Percentiles rank a stretch among this genome's conserved stretches.
Evolutionary conservation across 305 asterid species (phyloP).

Genomic region (Vinca major): DNA sequence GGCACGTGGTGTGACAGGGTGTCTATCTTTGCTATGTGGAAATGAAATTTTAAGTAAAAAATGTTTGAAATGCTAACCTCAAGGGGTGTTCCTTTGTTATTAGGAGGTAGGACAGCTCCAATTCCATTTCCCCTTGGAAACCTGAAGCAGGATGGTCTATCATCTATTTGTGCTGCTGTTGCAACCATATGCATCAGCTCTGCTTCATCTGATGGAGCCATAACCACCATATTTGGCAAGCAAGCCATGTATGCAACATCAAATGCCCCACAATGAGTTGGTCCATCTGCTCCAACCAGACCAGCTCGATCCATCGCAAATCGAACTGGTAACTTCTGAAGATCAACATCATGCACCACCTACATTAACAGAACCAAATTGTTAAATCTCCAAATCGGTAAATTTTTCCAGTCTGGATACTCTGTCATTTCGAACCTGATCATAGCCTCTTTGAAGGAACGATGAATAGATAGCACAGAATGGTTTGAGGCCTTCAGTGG

Average conservation of each 20-base stretch:
- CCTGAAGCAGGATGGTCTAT: slow-evolving; percentile 45
- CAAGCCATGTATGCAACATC: slow-evolving; percentile 76
- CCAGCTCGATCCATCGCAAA: slow-evolving; percentile 86
- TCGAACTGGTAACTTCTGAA: slow-evolving; percentile 68
- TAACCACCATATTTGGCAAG: slow-evolving; percentile 77
- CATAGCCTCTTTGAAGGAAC: slow-evolving; percentile 71
- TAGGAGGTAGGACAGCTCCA: slow-evolving; percentile 48
- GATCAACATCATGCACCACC: slow-evolving; percentile 87
- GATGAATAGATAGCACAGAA: slow-evolving; percentile 77
- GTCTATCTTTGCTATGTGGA: not conserved
- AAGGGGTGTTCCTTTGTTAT: slow-evolving; percentile 53
- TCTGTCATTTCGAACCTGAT: slow-evolving; percentile 39
- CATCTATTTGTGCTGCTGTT: slow-evolving; percentile 63
- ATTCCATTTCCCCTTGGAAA: slow-evolving; percentile 42
- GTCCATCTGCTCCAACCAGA: slow-evolving; percentile 77
- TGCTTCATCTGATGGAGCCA: slow-evolving; percentile 77
- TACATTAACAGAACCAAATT: slow-evolving; percentile 12
- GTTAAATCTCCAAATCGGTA: not conserved
- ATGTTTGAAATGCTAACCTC: slow-evolving; percentile 32
- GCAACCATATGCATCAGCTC: slow-evolving; percentile 87
- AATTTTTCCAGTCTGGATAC: too few species aligned
- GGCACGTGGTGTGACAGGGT: not conserved
- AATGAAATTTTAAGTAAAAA: not conserved
- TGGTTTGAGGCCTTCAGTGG: slow-evolving; percentile 72
- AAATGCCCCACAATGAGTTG: slow-evolving; percentile 76